phyloP scores from a whole-genome alignment of 768 basidiomycete genomes.

The Suillus plorans region DNA sequence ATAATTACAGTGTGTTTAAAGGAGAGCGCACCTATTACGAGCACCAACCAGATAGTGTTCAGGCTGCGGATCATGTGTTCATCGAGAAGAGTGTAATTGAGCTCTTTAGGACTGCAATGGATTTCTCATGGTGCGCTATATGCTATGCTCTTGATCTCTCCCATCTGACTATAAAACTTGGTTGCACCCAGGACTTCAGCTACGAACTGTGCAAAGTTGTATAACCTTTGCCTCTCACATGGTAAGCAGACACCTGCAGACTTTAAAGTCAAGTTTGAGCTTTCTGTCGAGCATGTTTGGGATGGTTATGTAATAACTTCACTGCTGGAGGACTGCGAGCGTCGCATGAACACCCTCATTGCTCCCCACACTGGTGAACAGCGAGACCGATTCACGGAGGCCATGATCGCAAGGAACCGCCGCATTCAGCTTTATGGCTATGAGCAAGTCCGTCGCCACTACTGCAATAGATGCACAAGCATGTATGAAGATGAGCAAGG shows the following conservation, averaged over 20 bases:
- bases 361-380: constrained; percentile 29
- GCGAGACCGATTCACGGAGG: constrained; percentile 23
- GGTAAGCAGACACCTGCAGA: constrained; percentile 11
- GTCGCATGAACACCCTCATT: constrained; percentile 8
- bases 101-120: constrained; percentile 10
- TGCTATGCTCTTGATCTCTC: background rate
- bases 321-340: constrained; percentile 24
- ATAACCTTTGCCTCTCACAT: constrained; percentile 14
- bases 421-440: constrained; percentile 25
- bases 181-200: no score
- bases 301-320: constrained; percentile 27
- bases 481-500: constrained; percentile 13
- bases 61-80: constrained; percentile 29
- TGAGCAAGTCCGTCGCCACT: constrained; percentile 23
- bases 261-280: constrained; percentile 23
- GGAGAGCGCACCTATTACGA: constrained; percentile 21
- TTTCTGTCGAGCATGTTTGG: constrained; percentile 31
- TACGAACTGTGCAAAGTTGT: background rate
- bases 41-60: constrained; percentile 19
- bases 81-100: constrained; percentile 20
- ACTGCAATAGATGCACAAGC: constrained; percentile 26
- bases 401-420: constrained; percentile 25
- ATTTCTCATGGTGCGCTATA: background rate
- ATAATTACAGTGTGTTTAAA: constrained; percentile 13
- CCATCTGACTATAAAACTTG: background rate